phyloP scores from a whole-genome alignment of 257 asterid species.

The Petunia secreta region DNA sequence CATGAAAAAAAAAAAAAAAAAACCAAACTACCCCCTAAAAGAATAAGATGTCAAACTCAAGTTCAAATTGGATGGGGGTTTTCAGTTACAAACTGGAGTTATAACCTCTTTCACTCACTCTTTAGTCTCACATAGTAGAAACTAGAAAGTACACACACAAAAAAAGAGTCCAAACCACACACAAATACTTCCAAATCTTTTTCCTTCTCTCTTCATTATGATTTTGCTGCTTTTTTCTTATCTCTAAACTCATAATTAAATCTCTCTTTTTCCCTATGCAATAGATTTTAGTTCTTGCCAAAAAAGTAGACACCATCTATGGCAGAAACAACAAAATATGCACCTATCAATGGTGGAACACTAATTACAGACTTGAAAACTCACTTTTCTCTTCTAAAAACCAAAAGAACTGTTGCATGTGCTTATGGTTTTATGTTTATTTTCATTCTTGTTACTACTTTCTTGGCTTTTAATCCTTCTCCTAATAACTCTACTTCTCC shows the following conservation, averaged over 20 bases:
- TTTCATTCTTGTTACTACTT: conserved; percentile 69
- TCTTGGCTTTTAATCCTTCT: conserved; percentile 74
- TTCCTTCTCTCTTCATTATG: background rate
- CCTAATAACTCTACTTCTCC: conserved; percentile 65
- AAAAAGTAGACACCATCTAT: conserved; percentile 32
- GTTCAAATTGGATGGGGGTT: background rate
- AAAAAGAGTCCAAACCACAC: background rate
- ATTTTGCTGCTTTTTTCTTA: background rate
- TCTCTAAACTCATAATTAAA: background rate
- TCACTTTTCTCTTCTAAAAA: conserved; percentile 48
- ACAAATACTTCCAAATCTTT: background rate
- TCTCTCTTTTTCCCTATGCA: background rate
- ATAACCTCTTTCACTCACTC: background rate
- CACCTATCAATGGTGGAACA: conserved; percentile 56
- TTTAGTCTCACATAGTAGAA: background rate
- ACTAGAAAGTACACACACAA: background rate
- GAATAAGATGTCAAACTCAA: background rate
- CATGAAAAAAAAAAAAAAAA: background rate
- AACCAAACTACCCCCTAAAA: background rate
- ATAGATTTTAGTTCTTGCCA: background rate
- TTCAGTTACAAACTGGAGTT: background rate
- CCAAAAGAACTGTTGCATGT: conserved; percentile 48
- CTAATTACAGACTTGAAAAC: conserved; percentile 59
- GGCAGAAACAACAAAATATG: conserved; percentile 67
- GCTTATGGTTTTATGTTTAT: conserved; percentile 57